A percentile compares a stretch with the other conserved stretches of the same genome.
These are phyloP conservation scores for Pleodorina starrii DNA, from an alignment of 139 green algal genomes.

Conservation along the genomic window DNA sequence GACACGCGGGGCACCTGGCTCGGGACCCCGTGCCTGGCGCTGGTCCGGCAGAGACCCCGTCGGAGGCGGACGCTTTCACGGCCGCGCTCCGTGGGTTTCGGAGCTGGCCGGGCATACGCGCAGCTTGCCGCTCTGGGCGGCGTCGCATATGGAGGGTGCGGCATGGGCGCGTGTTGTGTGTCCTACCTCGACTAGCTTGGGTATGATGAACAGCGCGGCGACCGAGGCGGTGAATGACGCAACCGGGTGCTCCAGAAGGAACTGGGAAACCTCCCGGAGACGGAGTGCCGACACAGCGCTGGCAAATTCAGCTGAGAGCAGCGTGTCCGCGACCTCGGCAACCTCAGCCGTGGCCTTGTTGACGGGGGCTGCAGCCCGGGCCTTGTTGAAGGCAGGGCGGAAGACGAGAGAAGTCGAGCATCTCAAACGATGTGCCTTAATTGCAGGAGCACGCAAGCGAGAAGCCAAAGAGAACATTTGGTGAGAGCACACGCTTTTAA, in stretches of 20 bases:
- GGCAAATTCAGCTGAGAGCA: neutral
- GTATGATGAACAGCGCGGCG: neutral
- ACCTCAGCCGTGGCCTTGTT: conserved; percentile 23
- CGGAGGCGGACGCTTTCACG: too few species aligned
- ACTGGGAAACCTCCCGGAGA: neutral
- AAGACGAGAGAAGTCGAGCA: too few species aligned
- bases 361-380: neutral
- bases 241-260: conserved; percentile 26
- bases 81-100: too few species aligned
- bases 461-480: neutral
- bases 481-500: neutral
- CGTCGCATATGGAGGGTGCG: too few species aligned
- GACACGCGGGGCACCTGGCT: too few species aligned
- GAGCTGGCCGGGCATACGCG: too few species aligned
- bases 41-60: too few species aligned
- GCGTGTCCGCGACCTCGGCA: neutral
- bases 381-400: neutral
- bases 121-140: too few species aligned
- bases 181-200: conserved; percentile 30
- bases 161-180: too few species aligned
- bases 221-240: neutral
- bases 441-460: neutral
- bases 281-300: neutral
- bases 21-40: too few species aligned
- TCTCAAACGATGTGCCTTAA: too few species aligned